Evolutionary conservation across 208 protist species (phyloP).

Genomic region (Phytomonas sp.): DNA sequence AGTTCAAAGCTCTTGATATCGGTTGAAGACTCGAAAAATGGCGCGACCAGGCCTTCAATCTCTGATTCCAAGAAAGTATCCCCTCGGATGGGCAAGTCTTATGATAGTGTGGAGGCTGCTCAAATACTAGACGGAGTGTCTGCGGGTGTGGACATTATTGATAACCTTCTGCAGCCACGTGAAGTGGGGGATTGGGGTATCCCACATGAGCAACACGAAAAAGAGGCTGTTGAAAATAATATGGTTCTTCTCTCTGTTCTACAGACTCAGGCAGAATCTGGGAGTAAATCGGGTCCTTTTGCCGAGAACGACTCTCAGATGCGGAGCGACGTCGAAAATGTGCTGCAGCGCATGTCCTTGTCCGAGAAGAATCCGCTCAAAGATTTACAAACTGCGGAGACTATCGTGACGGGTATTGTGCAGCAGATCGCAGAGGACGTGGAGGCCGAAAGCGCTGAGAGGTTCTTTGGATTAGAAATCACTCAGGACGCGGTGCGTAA

Average conservation of each 20-base stretch:
- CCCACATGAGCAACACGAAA: constrained; percentile 18
- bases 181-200: constrained; percentile 47
- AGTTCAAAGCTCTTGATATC: background rate
- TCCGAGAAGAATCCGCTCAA: background rate
- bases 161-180: constrained; percentile 5
- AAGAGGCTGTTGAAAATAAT: constrained; percentile 74
- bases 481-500: background rate
- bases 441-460: background rate
- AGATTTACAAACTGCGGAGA: background rate
- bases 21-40: background rate
- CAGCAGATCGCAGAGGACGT: background rate
- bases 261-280: constrained; percentile 16
- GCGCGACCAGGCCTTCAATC: background rate
- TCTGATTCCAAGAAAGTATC: background rate
- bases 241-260: constrained; percentile 46
- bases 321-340: background rate
- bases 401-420: background rate
- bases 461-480: background rate
- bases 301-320: background rate
- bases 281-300: background rate
- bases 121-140: background rate
- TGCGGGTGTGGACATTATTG: background rate
- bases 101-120: background rate
- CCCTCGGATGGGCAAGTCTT: background rate
- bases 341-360: background rate